phyloP scores from a whole-genome alignment of 2,329 filamentous ascomycete genomes.

The Colletotrichum sp. region DNA sequence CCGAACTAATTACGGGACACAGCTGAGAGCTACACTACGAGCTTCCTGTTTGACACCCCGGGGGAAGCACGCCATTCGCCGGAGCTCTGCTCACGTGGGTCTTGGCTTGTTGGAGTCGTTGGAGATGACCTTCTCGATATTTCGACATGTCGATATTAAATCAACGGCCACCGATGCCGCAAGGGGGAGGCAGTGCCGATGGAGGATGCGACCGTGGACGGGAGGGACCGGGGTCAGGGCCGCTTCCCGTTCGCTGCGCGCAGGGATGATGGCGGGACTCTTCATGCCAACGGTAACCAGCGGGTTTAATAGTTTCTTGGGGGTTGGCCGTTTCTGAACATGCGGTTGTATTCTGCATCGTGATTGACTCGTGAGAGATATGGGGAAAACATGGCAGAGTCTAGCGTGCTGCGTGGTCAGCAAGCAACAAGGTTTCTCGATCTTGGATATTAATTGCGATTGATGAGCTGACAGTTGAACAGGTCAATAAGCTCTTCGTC shows the following conservation, averaged over 20 bases:
- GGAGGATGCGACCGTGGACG: not conserved
- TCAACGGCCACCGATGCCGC: not conserved
- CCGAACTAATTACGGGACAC: not conserved
- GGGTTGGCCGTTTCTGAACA: not conserved
- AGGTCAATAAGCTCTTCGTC: accelerated
- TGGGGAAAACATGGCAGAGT: not conserved
- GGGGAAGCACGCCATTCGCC: not conserved
- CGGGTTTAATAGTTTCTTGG: not conserved
- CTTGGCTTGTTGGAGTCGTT: not conserved
- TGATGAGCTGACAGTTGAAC: not conserved
- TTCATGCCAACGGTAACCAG: not conserved
- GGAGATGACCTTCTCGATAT: not conserved
- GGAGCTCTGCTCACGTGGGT: conserved; percentile 1
- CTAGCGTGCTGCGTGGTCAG: not conserved
- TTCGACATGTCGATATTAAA: not conserved
- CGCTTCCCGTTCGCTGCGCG: not conserved
- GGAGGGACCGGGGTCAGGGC: not conserved
- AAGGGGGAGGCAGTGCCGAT: conserved; percentile 8
- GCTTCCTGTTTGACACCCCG: not conserved
- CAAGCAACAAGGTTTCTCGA: not conserved
- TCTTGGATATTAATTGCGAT: not conserved
- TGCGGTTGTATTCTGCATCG: not conserved
- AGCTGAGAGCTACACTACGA: not conserved
- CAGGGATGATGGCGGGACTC: not conserved
- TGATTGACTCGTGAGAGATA: not conserved